Conservation (phyloP, 176 grass and related monocot species). For the Carex pumila region DNA sequence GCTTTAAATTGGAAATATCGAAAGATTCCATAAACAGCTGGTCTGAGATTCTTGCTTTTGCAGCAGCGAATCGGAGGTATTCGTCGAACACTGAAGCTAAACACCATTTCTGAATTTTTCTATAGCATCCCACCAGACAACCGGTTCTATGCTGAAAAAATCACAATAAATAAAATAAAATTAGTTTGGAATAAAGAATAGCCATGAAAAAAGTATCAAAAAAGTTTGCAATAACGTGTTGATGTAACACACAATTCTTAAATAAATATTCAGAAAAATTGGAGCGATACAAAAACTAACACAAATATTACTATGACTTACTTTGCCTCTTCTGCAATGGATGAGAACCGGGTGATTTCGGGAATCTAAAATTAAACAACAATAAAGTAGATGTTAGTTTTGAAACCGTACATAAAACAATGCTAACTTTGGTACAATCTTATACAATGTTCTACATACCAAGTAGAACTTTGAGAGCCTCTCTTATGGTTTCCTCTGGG, state of each 20-base stretch:
- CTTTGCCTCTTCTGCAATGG: slow-evolving; percentile 93
- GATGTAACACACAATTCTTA: not conserved
- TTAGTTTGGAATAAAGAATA: not conserved
- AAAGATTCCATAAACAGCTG: slow-evolving; percentile 87
- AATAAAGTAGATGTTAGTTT: slow-evolving; percentile 5
- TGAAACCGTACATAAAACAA: not conserved
- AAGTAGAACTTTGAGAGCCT: slow-evolving; percentile 76
- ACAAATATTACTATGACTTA: not conserved
- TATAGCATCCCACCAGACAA: slow-evolving; percentile 75
- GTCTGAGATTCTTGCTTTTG: slow-evolving; percentile 69
- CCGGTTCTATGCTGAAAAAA: slow-evolving; percentile 80
- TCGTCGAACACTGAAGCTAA: slow-evolving; percentile 71
- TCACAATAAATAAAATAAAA: not conserved
- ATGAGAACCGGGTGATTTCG: slow-evolving; percentile 85
- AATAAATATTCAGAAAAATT: not conserved
- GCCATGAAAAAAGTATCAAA: not conserved
- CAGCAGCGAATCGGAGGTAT: slow-evolving; percentile 73
- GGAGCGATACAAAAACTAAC: not conserved
- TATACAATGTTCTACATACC: slow-evolving; percentile 30
- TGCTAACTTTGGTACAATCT: not conserved
- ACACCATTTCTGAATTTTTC: slow-evolving; percentile 79
- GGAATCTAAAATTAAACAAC: slow-evolving; percentile 38
- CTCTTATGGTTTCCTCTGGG: slow-evolving; percentile 64
- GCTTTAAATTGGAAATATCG: slow-evolving; percentile 56
- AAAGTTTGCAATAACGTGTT: not conserved